Percentiles rank a stretch among this genome's conserved stretches.
Evolutionary conservation across 345 rosid species (phyloP).

Genomic region (Pistacia atlantica): DNA sequence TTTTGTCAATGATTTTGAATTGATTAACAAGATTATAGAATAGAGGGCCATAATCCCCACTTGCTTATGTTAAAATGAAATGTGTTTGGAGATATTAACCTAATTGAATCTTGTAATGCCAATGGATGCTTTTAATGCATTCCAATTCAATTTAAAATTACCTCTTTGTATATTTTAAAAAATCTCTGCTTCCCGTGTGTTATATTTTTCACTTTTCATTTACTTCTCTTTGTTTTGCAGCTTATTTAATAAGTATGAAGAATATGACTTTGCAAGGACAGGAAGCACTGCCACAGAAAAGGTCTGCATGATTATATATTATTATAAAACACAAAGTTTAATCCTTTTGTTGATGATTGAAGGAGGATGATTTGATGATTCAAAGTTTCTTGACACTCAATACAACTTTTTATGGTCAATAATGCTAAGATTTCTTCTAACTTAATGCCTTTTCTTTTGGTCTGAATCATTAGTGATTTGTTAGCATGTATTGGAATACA

Average conservation of each 20-base stretch:
- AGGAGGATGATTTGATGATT: neutral
- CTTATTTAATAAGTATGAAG: conserved; percentile 77
- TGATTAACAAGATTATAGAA: too few relatives aligned
- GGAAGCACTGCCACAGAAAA: conserved; percentile 75
- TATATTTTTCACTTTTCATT: neutral
- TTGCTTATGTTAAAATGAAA: too few relatives aligned
- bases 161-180: neutral
- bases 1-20: neutral
- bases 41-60: too few relatives aligned
- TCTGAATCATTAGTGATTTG: neutral
- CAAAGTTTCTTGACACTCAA: neutral
- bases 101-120: too few relatives aligned
- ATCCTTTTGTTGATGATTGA: neutral
- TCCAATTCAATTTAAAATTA: neutral
- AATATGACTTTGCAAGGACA: conserved; percentile 79
- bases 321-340: neutral
- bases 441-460: neutral
- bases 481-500: neutral
- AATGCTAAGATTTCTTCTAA: too few relatives aligned
- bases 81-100: too few relatives aligned
- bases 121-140: neutral
- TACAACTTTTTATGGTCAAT: neutral
- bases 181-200: neutral
- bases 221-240: conserved; percentile 38
- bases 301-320: conserved; percentile 36